A percentile compares a stretch with the other conserved stretches of the same genome.
Conservation (phyloP, 2,329 filamentous ascomycete species). For the Xylariaceae sp. region DNA sequence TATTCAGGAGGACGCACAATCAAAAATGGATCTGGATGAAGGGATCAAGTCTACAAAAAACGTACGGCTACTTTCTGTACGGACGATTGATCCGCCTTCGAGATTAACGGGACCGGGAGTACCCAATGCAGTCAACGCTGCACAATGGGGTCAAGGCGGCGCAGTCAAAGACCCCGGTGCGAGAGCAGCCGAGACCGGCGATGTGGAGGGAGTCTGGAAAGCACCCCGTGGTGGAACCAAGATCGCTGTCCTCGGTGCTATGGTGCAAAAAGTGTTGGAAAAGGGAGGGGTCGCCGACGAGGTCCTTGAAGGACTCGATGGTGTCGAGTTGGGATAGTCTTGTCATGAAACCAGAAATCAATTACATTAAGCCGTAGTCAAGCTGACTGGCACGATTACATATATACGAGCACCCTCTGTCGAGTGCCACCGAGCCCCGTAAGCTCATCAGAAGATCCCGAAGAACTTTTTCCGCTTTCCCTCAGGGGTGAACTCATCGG, state of each 20-base stretch:
- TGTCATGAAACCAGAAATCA: constrained; percentile 17
- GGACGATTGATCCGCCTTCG: constrained; percentile 72
- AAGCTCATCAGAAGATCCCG: constrained; percentile 63
- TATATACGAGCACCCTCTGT: not conserved
- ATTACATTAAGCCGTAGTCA: not conserved
- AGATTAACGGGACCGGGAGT: constrained; percentile 68
- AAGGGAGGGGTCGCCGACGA: constrained; percentile 80
- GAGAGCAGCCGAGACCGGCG: constrained; percentile 47
- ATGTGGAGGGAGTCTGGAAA: constrained; percentile 75
- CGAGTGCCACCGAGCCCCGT: no score
- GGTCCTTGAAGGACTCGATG: constrained; percentile 75
- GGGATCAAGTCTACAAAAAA: constrained; percentile 27
- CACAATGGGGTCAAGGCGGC: constrained; percentile 37
- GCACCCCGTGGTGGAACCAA: constrained; percentile 80
- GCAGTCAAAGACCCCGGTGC: constrained; percentile 36
- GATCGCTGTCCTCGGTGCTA: constrained; percentile 64
- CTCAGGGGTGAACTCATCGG: constrained; percentile 12
- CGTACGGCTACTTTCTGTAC: constrained; percentile 62
- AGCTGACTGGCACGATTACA: constrained; percentile 1
- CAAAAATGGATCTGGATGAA: constrained; percentile 33
- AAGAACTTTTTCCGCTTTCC: constrained; percentile 72
- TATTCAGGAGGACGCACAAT: constrained; percentile 7
- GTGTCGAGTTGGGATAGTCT: constrained; percentile 55
- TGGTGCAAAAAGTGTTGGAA: constrained; percentile 73
- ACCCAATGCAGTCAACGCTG: constrained; percentile 58